Percentiles rank a stretch among this genome's conserved stretches.
Evolutionary conservation across 1,284 basidiomycete species (phyloP).

Genomic region (Moesziomyces aphidis): DNA sequence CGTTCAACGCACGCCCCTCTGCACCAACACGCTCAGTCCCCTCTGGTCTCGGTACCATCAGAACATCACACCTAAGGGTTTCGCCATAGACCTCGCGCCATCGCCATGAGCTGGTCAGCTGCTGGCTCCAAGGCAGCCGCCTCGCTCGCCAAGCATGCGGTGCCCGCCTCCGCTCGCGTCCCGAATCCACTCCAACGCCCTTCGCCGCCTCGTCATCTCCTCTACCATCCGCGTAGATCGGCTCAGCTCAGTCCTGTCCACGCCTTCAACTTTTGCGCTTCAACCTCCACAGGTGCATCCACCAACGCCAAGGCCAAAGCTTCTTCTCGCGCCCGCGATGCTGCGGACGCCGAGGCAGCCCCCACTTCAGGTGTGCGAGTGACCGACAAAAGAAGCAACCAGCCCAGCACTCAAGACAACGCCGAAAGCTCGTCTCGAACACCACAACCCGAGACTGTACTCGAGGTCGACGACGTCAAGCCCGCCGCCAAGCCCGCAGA

Average conservation of each 20-base stretch:
- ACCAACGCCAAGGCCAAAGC: slow-evolving; percentile 7
- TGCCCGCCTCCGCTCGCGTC: slow-evolving; percentile 3
- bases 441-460: slow-evolving; percentile 19
- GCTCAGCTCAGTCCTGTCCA: slow-evolving; percentile 8
- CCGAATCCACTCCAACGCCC: slow-evolving; percentile 8
- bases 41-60: too few species aligned
- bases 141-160: slow-evolving; percentile 12
- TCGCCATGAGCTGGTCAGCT: slow-evolving; percentile 19
- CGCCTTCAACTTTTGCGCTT: slow-evolving; percentile 16
- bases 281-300: slow-evolving; percentile 6
- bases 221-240: slow-evolving; percentile 24
- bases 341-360: neutral
- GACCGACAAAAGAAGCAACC: slow-evolving; percentile 19
- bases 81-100: neutral
- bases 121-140: slow-evolving; percentile 12
- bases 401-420: neutral
- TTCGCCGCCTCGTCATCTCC: slow-evolving; percentile 30
- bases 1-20: too few species aligned
- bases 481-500: slow-evolving; percentile 1
- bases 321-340: neutral
- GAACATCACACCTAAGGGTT: neutral
- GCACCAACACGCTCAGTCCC: too few species aligned
- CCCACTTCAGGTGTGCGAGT: slow-evolving; percentile 9
- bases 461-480: slow-evolving; percentile 9
- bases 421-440: slow-evolving; percentile 13